Base-by-base conservation (phyloP, 495 filamentous ascomycete genomes). In the Xylaria curta region DNA sequence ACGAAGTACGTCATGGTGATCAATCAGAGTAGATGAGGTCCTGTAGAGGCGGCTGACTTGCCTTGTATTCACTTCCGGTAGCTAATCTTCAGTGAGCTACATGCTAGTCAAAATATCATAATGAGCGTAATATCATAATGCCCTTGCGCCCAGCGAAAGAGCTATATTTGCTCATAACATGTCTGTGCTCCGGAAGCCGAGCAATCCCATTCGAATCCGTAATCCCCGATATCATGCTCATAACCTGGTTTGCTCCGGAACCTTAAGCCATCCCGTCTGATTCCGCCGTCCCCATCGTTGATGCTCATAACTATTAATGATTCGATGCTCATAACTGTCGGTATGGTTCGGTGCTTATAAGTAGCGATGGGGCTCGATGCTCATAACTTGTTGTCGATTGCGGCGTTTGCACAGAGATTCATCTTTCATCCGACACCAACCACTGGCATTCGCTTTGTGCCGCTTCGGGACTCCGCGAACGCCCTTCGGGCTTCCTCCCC, bases 301-400 rank as follows among this genome's bases (percentile, higher is more conserved):
- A 44, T 63, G 68, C 56, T 70, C 68, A 62, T 49, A 69, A 62
- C 46, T 71, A 36, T 49, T 38, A 13, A 33, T 15, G 21, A 33
- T 66, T 13, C 19, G 38, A 17, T 49, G 69, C 59, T 69, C 67
- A 70, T 47, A 69, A 69, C 46, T 71, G 47, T 49, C 49, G n/a
- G 24, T 46, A 38, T 15, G 21, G 46, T 59, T 13, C 26, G 38
- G 17, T 59, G 69, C 59, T 62, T 58, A 70, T 47, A 69, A 69
- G 21, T 71, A 24, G 38, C 49, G n/a, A 33, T 46, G 49, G 7
- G 21, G 46, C 59, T 13, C 26, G 38, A 24, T 66, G 69, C 69
- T 71, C 61, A 71, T 72, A 72, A 72, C 69, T 64, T 26, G 21
- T 71, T 56, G 28, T 58, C 21, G 47, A 12, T 66, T 21, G 51